A percentile compares a stretch with the other conserved stretches of the same genome.
Conservation (phyloP, 441 rosid species). For the Corymbia calophylla region DNA sequence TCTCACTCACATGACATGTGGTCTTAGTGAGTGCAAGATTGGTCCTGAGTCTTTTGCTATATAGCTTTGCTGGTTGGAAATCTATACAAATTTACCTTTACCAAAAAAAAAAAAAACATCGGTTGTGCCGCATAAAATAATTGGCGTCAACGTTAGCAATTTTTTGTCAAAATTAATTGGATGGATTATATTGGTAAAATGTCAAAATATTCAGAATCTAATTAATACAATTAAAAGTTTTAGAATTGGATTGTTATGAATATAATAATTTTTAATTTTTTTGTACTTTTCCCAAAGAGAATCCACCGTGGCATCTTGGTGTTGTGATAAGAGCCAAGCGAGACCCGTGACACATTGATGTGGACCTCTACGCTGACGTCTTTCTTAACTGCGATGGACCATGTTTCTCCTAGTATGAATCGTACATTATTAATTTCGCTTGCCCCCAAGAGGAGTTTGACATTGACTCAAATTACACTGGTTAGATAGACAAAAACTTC, state of each 20-base stretch:
- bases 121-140: too few species aligned
- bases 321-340: not conserved
- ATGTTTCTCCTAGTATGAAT: not conserved
- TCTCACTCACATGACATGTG: too few species aligned
- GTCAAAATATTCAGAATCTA: fast-evolving
- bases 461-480: not conserved
- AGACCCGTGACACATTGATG: not conserved
- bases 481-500: not conserved
- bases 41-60: too few species aligned
- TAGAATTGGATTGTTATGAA: fast-evolving
- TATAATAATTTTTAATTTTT: not conserved
- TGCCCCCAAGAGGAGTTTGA: not conserved
- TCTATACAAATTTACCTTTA: too few species aligned
- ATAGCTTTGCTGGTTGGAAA: too few species aligned
- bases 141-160: too few species aligned
- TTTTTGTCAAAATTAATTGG: not conserved
- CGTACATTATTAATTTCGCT: not conserved
- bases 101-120: too few species aligned
- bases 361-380: not conserved
- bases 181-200: not conserved
- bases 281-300: not conserved
- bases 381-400: not conserved
- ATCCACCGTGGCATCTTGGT: not conserved
- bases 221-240: not conserved
- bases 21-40: too few species aligned